phyloP scores from a whole-genome alignment of 108 stramenopile genomes.

The Nitzschia putrida region DNA sequence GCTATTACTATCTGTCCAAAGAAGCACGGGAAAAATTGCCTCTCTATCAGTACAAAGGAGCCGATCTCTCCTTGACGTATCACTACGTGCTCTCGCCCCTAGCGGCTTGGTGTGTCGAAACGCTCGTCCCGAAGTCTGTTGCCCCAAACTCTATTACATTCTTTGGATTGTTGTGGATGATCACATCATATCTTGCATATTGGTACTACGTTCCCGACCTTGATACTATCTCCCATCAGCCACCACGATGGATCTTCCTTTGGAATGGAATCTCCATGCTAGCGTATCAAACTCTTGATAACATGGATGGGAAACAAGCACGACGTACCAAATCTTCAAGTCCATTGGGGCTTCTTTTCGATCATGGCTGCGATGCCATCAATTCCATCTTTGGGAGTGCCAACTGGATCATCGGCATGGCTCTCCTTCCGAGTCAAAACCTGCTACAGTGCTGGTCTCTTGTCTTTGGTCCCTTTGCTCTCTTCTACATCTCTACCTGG shows the following conservation, averaged over 20 bases:
- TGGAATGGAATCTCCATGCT: conserved; percentile 83
- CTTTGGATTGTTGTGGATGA: conserved; percentile 79
- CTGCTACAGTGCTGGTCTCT: conserved; percentile 45
- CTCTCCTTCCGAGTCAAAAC: conserved; percentile 45
- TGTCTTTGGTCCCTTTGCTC: conserved; percentile 58
- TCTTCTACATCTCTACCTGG: conserved; percentile 85
- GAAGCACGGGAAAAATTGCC: conserved; percentile 48
- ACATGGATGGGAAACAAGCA: conserved; percentile 99
- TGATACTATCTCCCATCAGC: conserved; percentile 16
- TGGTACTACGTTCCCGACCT: conserved; percentile 67
- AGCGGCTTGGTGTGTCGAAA: conserved; percentile 73
- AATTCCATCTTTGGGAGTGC: conserved; percentile 80
- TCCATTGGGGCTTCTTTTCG: conserved; percentile 94
- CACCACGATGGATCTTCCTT: conserved; percentile 86
- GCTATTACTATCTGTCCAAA: conserved; percentile 17
- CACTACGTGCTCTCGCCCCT: conserved; percentile 83
- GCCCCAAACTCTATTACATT: conserved; percentile 93
- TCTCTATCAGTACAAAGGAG: conserved; percentile 73
- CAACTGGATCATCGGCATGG: conserved; percentile 77
- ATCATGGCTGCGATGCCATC: conserved; percentile 97
- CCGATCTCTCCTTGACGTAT: conserved; percentile 75
- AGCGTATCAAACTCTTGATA: conserved; percentile 96
- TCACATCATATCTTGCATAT: conserved; percentile 63
- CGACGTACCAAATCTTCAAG: conserved; percentile 84
- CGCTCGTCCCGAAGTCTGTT: conserved; percentile 67